Conservation (phyloP, 768 basidiomycete genomes). For the Goffeauzyma gilvescens region DNA sequence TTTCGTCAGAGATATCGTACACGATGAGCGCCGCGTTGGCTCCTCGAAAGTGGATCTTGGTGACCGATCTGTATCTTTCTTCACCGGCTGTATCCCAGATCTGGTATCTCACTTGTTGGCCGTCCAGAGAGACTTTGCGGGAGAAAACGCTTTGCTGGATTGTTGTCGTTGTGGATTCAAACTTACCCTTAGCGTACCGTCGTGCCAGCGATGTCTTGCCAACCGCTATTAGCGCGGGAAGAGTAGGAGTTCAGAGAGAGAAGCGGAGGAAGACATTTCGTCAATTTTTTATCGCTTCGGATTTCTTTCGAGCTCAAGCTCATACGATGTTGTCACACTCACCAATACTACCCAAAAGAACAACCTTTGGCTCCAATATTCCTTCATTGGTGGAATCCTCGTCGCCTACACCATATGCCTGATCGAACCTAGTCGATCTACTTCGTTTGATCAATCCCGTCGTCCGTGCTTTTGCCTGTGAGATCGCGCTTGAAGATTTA, state of each 20-base stretch:
- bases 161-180: slow-evolving; percentile 72
- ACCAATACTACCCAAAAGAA: slow-evolving; percentile 74
- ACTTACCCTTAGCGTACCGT: slow-evolving; percentile 76
- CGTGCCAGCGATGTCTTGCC: slow-evolving; percentile 82
- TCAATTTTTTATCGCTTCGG: too few relatives aligned
- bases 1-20: slow-evolving; percentile 82
- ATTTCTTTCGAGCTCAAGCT: not conserved
- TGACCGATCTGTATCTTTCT: slow-evolving; percentile 9
- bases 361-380: slow-evolving; percentile 83
- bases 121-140: slow-evolving; percentile 72
- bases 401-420: too few relatives aligned
- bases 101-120: slow-evolving; percentile 51
- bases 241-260: not conserved
- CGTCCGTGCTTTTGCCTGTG: too few relatives aligned
- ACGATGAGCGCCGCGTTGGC: slow-evolving; percentile 82
- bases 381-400: too few relatives aligned
- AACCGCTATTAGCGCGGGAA: slow-evolving; percentile 32
- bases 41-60: slow-evolving; percentile 29
- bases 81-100: slow-evolving; percentile 18
- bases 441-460: too few relatives aligned
- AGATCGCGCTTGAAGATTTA: too few relatives aligned
- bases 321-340: slow-evolving; percentile 13
- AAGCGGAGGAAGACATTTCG: not conserved
- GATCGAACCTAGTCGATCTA: too few relatives aligned
- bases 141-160: slow-evolving; percentile 86